Conservation (phyloP, 2,329 filamentous ascomycete species). For the Seiridium unicorne region DNA sequence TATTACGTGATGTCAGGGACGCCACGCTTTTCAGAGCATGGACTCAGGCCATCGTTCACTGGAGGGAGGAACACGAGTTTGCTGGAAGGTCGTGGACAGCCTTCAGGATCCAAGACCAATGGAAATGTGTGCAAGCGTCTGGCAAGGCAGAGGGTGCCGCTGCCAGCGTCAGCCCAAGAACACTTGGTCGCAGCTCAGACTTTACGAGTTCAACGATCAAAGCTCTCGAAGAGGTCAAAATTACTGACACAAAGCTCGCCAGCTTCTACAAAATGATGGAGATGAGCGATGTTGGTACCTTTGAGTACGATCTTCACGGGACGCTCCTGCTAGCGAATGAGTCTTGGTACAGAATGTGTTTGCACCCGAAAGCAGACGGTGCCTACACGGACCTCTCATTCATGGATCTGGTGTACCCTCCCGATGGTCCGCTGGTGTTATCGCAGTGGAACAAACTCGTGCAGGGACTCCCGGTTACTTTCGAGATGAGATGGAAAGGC, state of each 20-base stretch:
- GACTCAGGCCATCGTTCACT: slow-evolving; percentile 6
- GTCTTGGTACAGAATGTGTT: slow-evolving; percentile 9
- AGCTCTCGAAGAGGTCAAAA: slow-evolving; percentile 3
- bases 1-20: not conserved
- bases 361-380: not conserved
- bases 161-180: too few species aligned
- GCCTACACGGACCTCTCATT: slow-evolving; percentile 6
- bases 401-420: slow-evolving; percentile 11
- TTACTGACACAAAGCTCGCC: slow-evolving; percentile 4
- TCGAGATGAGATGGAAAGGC: slow-evolving; percentile 12
- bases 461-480: slow-evolving; percentile 7
- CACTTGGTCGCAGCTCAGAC: not conserved
- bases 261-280: slow-evolving; percentile 10
- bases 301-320: slow-evolving; percentile 7
- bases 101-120: slow-evolving; percentile 5
- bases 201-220: not conserved
- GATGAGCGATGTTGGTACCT: slow-evolving; percentile 10
- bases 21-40: slow-evolving; percentile 6
- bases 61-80: slow-evolving; percentile 5
- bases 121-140: slow-evolving; percentile 8
- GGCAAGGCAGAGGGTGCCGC: not conserved
- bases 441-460: slow-evolving; percentile 9
- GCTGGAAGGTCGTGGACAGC: slow-evolving; percentile 8
- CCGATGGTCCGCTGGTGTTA: slow-evolving; percentile 3
- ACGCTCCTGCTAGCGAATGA: slow-evolving; percentile 7